Percentiles rank a stretch among this genome's conserved stretches.
Evolutionary conservation across 495 filamentous ascomycete species (phyloP).

Genomic region (Tetracladium setigerum): DNA sequence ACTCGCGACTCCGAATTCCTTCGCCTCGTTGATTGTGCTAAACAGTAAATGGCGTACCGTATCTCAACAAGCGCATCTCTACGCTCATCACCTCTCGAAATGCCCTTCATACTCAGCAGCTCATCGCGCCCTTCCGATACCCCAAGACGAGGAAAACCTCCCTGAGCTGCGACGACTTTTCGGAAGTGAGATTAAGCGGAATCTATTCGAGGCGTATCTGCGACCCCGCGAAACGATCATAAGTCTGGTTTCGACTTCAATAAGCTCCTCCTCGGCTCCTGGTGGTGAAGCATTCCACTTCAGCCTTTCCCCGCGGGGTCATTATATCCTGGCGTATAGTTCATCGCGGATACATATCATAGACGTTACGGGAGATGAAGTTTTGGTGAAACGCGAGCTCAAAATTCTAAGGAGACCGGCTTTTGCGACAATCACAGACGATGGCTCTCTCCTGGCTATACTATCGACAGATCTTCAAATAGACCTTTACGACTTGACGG

Average conservation of each 20-base stretch:
- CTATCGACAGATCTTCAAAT: slow-evolving; percentile 73
- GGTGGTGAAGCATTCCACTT: slow-evolving; percentile 84
- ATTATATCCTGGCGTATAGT: slow-evolving; percentile 69
- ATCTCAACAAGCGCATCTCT: slow-evolving; percentile 64
- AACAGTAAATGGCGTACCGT: slow-evolving; percentile 69
- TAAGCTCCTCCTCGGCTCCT: slow-evolving; percentile 72
- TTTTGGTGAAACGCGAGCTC: slow-evolving; percentile 65
- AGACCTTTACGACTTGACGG: slow-evolving; percentile 67
- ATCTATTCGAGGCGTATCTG: slow-evolving; percentile 72
- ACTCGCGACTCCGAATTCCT: slow-evolving; percentile 65
- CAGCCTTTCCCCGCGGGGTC: slow-evolving; percentile 64
- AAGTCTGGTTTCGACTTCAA: slow-evolving; percentile 73
- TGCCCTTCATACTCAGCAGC: slow-evolving; percentile 62
- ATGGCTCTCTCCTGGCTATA: slow-evolving; percentile 71
- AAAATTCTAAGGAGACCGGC: slow-evolving; percentile 72
- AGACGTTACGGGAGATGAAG: slow-evolving; percentile 47
- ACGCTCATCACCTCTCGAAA: slow-evolving; percentile 65
- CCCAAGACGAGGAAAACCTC: slow-evolving; percentile 45
- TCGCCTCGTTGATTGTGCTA: slow-evolving; percentile 75
- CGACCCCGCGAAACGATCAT: slow-evolving; percentile 62
- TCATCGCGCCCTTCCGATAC: slow-evolving; percentile 31
- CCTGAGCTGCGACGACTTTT: slow-evolving; percentile 59
- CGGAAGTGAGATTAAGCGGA: slow-evolving; percentile 61
- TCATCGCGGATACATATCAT: slow-evolving; percentile 84
- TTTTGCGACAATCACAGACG: slow-evolving; percentile 70